Evolutionary conservation across 768 basidiomycete species (phyloP), one percentile per base, ranked within the genome.

Genomic region (Russula olivacea): DNA sequence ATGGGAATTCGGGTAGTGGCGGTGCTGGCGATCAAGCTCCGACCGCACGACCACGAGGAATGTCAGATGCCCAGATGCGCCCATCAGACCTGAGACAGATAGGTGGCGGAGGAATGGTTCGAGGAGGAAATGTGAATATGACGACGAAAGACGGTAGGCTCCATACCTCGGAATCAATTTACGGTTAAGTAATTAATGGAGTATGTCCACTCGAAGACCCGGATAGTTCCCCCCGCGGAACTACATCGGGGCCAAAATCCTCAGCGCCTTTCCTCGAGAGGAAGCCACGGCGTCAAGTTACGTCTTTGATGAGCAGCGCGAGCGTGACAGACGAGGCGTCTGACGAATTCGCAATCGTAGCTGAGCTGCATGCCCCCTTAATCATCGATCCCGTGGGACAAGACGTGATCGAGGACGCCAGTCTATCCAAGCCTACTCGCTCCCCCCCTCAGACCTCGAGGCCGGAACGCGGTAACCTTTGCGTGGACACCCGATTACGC

Each of bases 41-140:
- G 32, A 72, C 72, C 66, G 70, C 82, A 15, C 79, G 82, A 2
- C 85, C 86, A 21, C 81, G 89, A 56, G 88, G 88, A n/a, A 83
- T 88, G 65, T 88, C 87, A 34, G 89, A 91, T 69, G 81, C 83
- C n/a, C 81, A 70, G 53, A 72, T 71, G 72, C 75, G 67, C 14
- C 61, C 67, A 23, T 49, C 59, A n/a, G 64, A 61, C 28, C 34
- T 55, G 52, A 61, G 48, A 41, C 65, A 62, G 65, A 45, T 43
- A 43, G 34, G 58, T 49, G 36, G 61, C 28, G 65, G 57, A 28
- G 61, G 58, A 53, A 28, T 59, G 17, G 58, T 64, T 55, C 58
- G 65, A 50, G 66, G 61, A 54, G 65, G 64, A 23, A 47, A 54
- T 54, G 40, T 60, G 58, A 51, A 58, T 64, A 50, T 49, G 32